Evolutionary conservation across 495 filamentous ascomycete species (phyloP).

Genomic region (Neurospora africana): DNA sequence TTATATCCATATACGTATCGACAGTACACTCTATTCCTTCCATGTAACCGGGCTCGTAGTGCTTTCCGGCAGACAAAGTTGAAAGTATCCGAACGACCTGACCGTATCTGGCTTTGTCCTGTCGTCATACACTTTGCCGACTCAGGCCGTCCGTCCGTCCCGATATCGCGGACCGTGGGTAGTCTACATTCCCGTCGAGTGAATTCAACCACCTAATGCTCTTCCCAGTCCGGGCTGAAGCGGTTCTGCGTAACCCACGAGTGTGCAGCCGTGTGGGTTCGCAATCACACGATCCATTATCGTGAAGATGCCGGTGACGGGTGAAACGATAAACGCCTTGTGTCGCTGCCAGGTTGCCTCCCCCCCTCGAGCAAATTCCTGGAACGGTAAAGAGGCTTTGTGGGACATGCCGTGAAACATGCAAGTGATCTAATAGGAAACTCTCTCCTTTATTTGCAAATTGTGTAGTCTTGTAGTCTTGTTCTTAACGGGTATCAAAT

Average conservation of each 20-base stretch:
- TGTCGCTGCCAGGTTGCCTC: not conserved
- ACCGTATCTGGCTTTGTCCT: not conserved
- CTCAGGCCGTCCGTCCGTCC: not conserved
- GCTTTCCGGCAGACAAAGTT: not conserved
- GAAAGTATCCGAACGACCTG: not conserved
- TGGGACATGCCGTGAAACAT: not conserved
- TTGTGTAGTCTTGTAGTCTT: not conserved
- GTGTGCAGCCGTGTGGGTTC: not conserved
- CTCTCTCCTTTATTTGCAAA: not conserved
- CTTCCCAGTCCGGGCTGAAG: not conserved
- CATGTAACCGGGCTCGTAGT: not conserved
- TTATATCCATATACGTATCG: not conserved
- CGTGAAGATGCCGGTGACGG: not conserved
- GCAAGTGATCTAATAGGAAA: not conserved
- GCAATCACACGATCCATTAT: not conserved
- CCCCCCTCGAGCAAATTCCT: not conserved
- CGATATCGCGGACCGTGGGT: not conserved
- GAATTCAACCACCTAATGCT: not conserved
- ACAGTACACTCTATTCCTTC: not conserved
- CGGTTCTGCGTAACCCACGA: not conserved
- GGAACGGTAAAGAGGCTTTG: not conserved
- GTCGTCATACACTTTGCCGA: not conserved
- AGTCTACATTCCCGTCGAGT: not conserved
- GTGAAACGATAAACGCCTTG: not conserved
- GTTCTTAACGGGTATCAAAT: not conserved